Evolutionary conservation across 2,329 filamentous ascomycete species (phyloP), one percentile per base, ranked within the genome.

Genomic region (Grosmannia clavigera): DNA sequence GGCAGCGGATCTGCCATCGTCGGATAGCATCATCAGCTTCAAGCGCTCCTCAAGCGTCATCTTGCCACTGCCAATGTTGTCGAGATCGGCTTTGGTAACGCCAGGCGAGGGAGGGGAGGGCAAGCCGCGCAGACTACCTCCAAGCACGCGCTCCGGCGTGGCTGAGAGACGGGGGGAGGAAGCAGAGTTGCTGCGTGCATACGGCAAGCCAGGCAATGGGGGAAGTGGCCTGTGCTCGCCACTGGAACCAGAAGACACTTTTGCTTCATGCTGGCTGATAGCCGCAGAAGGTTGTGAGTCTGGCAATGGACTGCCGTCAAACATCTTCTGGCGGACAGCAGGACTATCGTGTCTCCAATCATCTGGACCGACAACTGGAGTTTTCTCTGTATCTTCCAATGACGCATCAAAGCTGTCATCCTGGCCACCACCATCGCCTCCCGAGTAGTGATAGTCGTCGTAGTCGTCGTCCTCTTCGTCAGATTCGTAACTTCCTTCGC

Each of bases 361-460:
- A 68, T 97, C 94, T 0, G 94, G 94, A 27, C 95, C 83, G n/a
- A 99, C 92, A 12, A 99, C 94, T 0, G 94, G 94, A 1, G 94
- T 97, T 78, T 97, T 97, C 68, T 95, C 90, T 5, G 90, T 92
- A 69, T 97, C 92, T 73, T 97, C 92, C 1, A 97, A 80, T 7
- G 91, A 95, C 16, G 90, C 92, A 72, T 97, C 92, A 66, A 97
- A 97, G 75, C 92, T 96, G 69, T 96, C 92, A 51, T 92, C 89
- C 52, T 81, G 80, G 59, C 83, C 80, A 33, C 82, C 80, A 33
- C 82, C 81, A 31, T 81, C 84, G 52, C 81, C 81, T 10, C 79
- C 70, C 48, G 72, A 70, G 62, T 76, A 80, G 61, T 76, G 74
- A 25, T 76, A 75, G 31, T 72, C 66, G 25, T 82, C 88, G 53